phyloP scores from a whole-genome alignment of 2,329 filamentous ascomycete species.

The Cladophialophora psammophila region DNA sequence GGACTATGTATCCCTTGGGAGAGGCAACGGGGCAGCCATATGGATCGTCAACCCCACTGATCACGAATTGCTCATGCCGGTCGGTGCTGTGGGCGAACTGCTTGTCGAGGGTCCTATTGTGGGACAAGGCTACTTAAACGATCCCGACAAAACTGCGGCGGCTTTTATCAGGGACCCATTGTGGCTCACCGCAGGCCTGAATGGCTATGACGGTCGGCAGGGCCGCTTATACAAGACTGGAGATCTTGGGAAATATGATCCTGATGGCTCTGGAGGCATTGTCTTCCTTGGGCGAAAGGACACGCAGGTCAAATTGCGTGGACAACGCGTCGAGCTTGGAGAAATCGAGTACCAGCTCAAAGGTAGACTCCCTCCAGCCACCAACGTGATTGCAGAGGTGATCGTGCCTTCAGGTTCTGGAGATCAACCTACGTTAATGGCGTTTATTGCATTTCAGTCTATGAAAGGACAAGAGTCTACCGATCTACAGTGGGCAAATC shows the following conservation, averaged over 20 bases:
- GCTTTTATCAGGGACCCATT: constrained; percentile 49
- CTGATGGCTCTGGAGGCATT: constrained; percentile 48
- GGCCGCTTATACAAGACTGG: constrained; percentile 52
- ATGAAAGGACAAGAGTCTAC: constrained; percentile 3
- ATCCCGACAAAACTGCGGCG: constrained; percentile 47
- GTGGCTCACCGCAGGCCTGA: constrained; percentile 46
- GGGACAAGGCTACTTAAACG: constrained; percentile 55
- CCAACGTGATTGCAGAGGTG: constrained; percentile 52
- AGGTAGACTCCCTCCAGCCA: constrained; percentile 48
- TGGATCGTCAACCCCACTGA: constrained; percentile 53
- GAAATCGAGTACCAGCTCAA: constrained; percentile 50
- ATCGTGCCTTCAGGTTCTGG: constrained; percentile 54
- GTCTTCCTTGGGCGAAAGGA: constrained; percentile 51
- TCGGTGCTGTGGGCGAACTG: constrained; percentile 58
- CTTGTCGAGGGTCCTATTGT: constrained; percentile 58
- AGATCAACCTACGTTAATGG: constrained; percentile 56
- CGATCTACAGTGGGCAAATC: constrained; percentile 14
- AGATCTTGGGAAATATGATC: constrained; percentile 51
- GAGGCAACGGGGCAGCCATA: constrained; percentile 46
- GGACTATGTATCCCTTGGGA: constrained; percentile 51
- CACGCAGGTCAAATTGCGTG: constrained; percentile 52
- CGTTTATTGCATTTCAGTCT: constrained; percentile 47
- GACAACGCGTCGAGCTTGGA: constrained; percentile 53
- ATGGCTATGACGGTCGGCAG: constrained; percentile 40
- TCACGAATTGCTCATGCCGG: constrained; percentile 49